phyloP scores from a whole-genome alignment of 257 asterid genomes.

The Solanum infundibuliforme region DNA sequence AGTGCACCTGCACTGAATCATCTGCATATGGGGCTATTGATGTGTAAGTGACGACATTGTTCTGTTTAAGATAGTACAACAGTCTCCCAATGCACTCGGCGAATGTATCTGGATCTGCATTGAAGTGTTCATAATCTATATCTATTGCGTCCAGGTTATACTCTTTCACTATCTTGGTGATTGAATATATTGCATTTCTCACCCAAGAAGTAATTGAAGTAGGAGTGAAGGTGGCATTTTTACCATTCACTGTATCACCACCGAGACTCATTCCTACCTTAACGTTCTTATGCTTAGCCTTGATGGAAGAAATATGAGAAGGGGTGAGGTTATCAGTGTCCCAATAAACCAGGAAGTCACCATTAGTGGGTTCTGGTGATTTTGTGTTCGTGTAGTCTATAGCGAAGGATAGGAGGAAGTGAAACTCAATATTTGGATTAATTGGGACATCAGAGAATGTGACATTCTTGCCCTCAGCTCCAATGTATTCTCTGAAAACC shows the following conservation, averaged over 20 bases:
- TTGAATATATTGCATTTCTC: slow-evolving; percentile 43
- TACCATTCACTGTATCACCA: slow-evolving; percentile 32
- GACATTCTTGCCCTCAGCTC: slow-evolving; percentile 45
- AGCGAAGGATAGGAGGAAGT: slow-evolving; percentile 63
- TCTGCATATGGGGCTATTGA: slow-evolving; percentile 64
- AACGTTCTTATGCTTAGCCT: slow-evolving; percentile 40
- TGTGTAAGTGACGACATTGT: slow-evolving; percentile 29
- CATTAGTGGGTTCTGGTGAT: slow-evolving; percentile 52
- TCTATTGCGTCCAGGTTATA: slow-evolving; percentile 62
- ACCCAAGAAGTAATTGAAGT: slow-evolving; percentile 46
- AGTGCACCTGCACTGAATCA: slow-evolving; percentile 35
- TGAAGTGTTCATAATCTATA: slow-evolving; percentile 72
- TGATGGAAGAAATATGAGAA: slow-evolving; percentile 41
- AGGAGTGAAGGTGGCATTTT: slow-evolving; percentile 35
- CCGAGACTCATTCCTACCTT: slow-evolving; percentile 65
- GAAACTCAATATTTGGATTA: slow-evolving; percentile 31
- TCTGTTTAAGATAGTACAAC: slow-evolving; percentile 38
- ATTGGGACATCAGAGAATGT: slow-evolving; percentile 45
- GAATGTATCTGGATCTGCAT: slow-evolving; percentile 53
- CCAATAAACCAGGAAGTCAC: slow-evolving; percentile 47
- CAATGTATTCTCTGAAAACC: slow-evolving; percentile 66
- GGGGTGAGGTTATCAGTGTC: slow-evolving; percentile 47
- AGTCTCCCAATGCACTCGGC: slow-evolving; percentile 61
- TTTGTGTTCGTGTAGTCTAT: slow-evolving; percentile 42
- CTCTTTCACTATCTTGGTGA: slow-evolving; percentile 29